A percentile compares a stretch with the other conserved stretches of the same genome.
phyloP scores from a whole-genome alignment of 257 asterid species.

The Solanum habrochaites region DNA sequence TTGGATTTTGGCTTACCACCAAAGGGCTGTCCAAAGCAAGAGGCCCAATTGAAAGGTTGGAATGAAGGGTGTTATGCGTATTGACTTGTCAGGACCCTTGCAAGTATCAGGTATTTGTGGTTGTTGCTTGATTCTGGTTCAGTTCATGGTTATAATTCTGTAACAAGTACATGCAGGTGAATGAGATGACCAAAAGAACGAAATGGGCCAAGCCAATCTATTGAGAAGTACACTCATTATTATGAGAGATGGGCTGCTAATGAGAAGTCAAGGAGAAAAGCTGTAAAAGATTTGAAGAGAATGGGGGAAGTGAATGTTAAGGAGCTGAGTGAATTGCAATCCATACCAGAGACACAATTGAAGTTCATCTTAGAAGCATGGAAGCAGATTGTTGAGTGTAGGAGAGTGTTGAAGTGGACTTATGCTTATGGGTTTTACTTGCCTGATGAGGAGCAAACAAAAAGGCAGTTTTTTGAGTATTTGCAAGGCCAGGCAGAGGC shows the following conservation, averaged over 20 bases:
- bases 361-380: conserved; percentile 2
- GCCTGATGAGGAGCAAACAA: background rate
- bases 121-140: conserved; percentile 2
- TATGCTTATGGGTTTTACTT: conserved; percentile 7
- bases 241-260: conserved; percentile 11
- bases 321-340: conserved; percentile 1
- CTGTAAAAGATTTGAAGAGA: background rate
- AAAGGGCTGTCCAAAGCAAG: conserved; percentile 4
- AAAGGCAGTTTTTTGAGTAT: conserved; percentile 1
- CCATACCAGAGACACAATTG: conserved; percentile 1
- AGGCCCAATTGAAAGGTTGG: conserved; percentile 6
- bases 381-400: conserved; percentile 1
- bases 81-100: conserved; percentile 1
- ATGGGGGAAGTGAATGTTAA: background rate
- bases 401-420: conserved; percentile 6
- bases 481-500: conserved; percentile 3
- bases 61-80: conserved; percentile 6
- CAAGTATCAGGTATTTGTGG: conserved; percentile 4
- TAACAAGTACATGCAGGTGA: background rate
- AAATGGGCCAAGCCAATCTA: conserved; percentile 1
- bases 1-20: conserved; percentile 10
- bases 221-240: conserved; percentile 8
- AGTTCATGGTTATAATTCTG: conserved; percentile 1
- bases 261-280: conserved; percentile 1
- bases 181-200: background rate